A percentile compares a stretch with the other conserved stretches of the same genome.
Conservation (phyloP, 2,329 filamentous ascomycete genomes). For the Aspergillus carbonarius region DNA sequence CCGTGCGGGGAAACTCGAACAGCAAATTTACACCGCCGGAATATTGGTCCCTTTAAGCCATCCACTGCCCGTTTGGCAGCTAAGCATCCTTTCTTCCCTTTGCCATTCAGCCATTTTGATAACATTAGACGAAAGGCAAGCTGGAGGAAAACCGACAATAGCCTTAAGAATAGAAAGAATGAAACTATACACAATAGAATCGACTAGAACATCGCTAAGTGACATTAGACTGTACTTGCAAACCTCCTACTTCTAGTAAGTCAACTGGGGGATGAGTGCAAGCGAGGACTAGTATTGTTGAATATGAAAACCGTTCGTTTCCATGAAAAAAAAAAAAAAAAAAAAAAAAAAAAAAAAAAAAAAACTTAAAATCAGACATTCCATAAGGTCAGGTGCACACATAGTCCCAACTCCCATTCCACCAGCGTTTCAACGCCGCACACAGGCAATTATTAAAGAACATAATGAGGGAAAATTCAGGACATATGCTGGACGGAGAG, state of each 20-base stretch:
- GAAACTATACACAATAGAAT: not conserved
- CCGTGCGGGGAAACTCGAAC: not conserved
- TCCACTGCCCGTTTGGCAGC: not conserved
- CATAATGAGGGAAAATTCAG: not conserved
- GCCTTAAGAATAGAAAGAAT: not conserved
- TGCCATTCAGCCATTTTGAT: not conserved
- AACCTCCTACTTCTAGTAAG: not conserved
- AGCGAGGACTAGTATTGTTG: not conserved
- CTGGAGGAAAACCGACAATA: not conserved
- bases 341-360: no score
- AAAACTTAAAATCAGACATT: not conserved
- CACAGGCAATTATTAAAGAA: not conserved
- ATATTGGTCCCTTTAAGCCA: not conserved
- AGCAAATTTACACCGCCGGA: not conserved
- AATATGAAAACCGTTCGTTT: not conserved
- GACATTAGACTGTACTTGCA: not conserved
- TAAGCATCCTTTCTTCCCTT: not conserved
- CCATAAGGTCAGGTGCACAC: not conserved
- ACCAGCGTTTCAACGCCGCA: not conserved
- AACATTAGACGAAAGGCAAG: not conserved
- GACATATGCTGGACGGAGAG: no score
- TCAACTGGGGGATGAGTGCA: no score
- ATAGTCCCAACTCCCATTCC: not conserved
- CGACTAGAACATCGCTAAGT: not conserved
- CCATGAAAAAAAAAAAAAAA: no score